Conservation (phyloP, 306 rosid genomes). For the Prosopis cineraria region DNA sequence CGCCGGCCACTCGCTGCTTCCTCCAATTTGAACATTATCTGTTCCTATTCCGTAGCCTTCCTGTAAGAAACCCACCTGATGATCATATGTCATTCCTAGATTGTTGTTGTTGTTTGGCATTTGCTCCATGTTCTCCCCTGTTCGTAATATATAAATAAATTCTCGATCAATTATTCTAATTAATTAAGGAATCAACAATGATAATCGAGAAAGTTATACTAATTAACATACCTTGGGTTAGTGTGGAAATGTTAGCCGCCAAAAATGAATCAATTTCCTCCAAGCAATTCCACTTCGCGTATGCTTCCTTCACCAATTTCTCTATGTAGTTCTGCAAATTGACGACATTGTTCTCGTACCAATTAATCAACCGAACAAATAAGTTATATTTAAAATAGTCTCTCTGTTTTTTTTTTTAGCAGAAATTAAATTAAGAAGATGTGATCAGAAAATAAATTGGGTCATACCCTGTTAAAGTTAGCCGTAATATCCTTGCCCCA, state of each 20-base stretch:
- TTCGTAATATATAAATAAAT: background rate
- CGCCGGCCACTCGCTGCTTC: constrained; percentile 42
- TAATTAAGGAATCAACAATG: background rate
- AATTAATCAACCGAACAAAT: background rate
- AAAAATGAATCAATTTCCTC: constrained; percentile 48
- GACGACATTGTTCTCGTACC: background rate
- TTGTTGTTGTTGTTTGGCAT: constrained; percentile 16
- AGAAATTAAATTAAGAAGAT: too few relatives aligned
- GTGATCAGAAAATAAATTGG: too few relatives aligned
- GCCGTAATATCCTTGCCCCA: constrained; percentile 25
- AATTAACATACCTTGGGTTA: constrained; percentile 56
- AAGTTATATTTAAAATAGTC: too few relatives aligned
- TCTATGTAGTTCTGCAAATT: constrained; percentile 52
- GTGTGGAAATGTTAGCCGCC: constrained; percentile 50
- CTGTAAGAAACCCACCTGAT: constrained; percentile 37
- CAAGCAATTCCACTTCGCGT: constrained; percentile 50
- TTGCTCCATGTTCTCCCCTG: constrained; percentile 49
- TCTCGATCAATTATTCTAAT: background rate
- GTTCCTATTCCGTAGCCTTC: constrained; percentile 27
- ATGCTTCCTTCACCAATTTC: constrained; percentile 56
- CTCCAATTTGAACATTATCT: constrained; percentile 35
- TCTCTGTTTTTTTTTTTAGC: too few relatives aligned
- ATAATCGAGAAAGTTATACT: constrained; percentile 25
- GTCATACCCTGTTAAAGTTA: constrained; percentile 50
- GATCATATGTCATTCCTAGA: constrained; percentile 36